Evolutionary conservation across 129 eudicot genomes (phyloP).

Genomic region (Mikania micrantha): DNA sequence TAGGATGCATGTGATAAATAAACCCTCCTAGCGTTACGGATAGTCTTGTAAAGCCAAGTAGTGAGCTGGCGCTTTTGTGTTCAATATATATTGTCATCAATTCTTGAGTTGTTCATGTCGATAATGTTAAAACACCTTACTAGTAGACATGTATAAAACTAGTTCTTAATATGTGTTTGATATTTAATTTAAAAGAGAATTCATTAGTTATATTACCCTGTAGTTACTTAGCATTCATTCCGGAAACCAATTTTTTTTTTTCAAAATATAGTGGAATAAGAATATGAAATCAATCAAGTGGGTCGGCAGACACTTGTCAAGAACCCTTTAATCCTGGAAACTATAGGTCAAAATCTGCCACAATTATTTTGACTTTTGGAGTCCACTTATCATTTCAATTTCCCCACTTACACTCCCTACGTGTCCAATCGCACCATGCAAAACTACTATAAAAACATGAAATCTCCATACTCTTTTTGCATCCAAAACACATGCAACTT

Average conservation of each 20-base stretch:
- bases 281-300: conserved; percentile 19
- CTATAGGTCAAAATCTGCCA: conserved; percentile 9
- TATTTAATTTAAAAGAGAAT: neutral
- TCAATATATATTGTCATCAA: no score
- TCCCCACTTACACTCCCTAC: conserved; percentile 18
- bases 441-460: conserved; percentile 26
- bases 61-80: no score
- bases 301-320: conserved; percentile 25
- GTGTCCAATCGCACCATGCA: conserved; percentile 24
- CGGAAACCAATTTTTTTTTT: neutral
- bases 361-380: conserved; percentile 15
- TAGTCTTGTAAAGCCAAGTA: no score
- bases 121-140: no score
- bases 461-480: conserved; percentile 8
- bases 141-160: no score
- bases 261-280: conserved; percentile 9
- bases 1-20: no score
- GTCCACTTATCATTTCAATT: conserved; percentile 12
- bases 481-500: conserved; percentile 1
- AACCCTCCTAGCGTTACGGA: no score
- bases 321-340: conserved; percentile 1
- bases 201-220: neutral
- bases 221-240: neutral
- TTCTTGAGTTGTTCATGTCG: no score
- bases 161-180: neutral